These are phyloP conservation scores for Mentha longifolia DNA, from an alignment of 257 asterid genomes.

Conservation along the genomic window DNA sequence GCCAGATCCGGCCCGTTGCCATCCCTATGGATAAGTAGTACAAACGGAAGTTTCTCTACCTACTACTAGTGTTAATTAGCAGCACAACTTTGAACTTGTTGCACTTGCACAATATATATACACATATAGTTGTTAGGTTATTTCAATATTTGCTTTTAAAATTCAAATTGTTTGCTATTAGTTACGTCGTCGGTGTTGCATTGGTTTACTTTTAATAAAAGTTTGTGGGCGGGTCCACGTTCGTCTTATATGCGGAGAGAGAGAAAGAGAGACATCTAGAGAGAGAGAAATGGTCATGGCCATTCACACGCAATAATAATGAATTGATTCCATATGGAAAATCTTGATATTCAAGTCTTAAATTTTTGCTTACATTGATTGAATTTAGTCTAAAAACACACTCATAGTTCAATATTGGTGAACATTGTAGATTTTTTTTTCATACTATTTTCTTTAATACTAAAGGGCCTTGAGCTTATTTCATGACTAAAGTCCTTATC, in stretches of 20 bases:
- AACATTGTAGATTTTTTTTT: background rate
- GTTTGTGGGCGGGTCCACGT: background rate
- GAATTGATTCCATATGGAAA: no score
- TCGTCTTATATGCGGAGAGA: background rate
- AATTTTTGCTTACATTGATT: background rate
- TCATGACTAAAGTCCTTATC: no score
- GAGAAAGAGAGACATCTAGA: background rate
- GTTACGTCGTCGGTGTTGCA: conserved; percentile 37
- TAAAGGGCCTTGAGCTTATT: background rate
- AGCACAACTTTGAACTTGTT: conserved; percentile 35
- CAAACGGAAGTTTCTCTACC: conserved; percentile 18
- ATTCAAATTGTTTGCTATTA: conserved; percentile 33
- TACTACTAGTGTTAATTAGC: conserved; percentile 12
- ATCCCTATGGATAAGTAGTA: no score
- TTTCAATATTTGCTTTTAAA: conserved; percentile 8
- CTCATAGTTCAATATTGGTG: background rate
- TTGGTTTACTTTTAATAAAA: background rate
- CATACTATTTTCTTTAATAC: no score
- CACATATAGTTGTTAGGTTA: background rate
- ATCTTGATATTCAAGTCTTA: conserved; percentile 23
- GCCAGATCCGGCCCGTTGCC: no score
- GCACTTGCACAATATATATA: no score
- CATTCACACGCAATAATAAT: conserved; percentile 24
- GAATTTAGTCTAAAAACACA: background rate
- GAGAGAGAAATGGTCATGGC: conserved; percentile 19